phyloP scores from a whole-genome alignment of 495 filamentous ascomycete species.

The Penicillium riverlandense region DNA sequence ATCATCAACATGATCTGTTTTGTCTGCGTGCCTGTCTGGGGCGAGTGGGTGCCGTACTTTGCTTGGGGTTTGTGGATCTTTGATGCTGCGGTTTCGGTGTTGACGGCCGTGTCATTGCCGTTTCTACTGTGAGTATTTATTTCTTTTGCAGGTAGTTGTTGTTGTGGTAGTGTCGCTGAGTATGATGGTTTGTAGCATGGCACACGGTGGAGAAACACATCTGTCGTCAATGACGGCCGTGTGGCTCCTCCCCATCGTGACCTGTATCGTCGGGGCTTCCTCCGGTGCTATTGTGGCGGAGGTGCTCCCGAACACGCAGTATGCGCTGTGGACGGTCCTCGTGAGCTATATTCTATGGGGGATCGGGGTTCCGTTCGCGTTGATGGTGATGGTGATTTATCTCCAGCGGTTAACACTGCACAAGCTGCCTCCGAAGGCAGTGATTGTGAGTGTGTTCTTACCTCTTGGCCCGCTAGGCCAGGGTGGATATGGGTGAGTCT shows the following conservation, averaged over 20 bases:
- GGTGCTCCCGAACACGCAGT: slow-evolving; percentile 40
- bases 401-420: slow-evolving; percentile 52
- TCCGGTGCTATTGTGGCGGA: slow-evolving; percentile 50
- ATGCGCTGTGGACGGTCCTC: slow-evolving; percentile 50
- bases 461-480: slow-evolving; percentile 55
- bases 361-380: slow-evolving; percentile 47
- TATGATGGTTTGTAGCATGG: slow-evolving; percentile 18
- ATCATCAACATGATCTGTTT: slow-evolving; percentile 51
- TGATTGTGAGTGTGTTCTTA: slow-evolving; percentile 56
- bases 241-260: slow-evolving; percentile 56
- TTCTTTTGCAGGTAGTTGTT: background rate
- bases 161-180: background rate
- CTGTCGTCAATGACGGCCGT: slow-evolving; percentile 48
- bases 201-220: slow-evolving; percentile 17
- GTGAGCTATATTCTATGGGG: slow-evolving; percentile 54
- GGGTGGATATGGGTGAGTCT: slow-evolving; percentile 43
- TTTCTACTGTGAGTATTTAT: slow-evolving; percentile 44
- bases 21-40: slow-evolving; percentile 50
- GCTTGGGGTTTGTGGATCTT: slow-evolving; percentile 55
- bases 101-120: slow-evolving; percentile 43
- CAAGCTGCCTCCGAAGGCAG: slow-evolving; percentile 48
- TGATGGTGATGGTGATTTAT: slow-evolving; percentile 52
- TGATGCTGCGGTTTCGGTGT: slow-evolving; percentile 44
- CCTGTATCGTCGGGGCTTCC: slow-evolving; percentile 50
- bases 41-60: slow-evolving; percentile 24